Evolutionary conservation across 2,329 filamentous ascomycete species (phyloP).

Genomic region (Fonsecaea nubica): DNA sequence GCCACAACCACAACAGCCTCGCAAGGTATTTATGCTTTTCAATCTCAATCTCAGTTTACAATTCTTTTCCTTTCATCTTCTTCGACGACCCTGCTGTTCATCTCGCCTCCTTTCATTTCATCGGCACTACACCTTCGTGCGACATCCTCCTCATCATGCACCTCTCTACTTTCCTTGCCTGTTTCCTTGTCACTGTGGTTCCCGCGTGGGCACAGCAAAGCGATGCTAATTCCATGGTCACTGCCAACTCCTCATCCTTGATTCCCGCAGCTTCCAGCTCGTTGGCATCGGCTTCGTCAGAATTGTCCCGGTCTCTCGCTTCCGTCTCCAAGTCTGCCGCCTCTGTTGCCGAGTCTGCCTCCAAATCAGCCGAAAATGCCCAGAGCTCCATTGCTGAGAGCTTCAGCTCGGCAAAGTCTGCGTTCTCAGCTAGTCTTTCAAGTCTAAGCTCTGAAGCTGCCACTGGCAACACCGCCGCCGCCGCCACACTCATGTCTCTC

Average conservation of each 20-base stretch:
- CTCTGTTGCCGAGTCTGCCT: conserved; percentile 16
- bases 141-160: conserved; percentile 23
- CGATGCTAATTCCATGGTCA: neutral
- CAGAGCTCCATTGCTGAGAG: conserved; percentile 25
- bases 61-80: neutral
- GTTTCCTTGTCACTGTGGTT: conserved; percentile 26
- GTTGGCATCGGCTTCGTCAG: conserved; percentile 18
- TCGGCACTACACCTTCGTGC: neutral
- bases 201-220: conserved; percentile 25
- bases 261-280: conserved; percentile 11
- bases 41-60: neutral
- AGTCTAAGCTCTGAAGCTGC: conserved; percentile 31
- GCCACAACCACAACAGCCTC: neutral
- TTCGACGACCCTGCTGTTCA: neutral
- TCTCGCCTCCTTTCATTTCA: neutral
- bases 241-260: conserved; percentile 1
- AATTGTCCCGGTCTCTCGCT: conserved; percentile 6
- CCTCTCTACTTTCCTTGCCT: conserved; percentile 28
- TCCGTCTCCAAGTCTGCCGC: conserved; percentile 20
- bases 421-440: conserved; percentile 26
- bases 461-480: conserved; percentile 24
- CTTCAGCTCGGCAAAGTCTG: conserved; percentile 26
- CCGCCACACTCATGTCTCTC: conserved; percentile 27
- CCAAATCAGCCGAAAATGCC: conserved; percentile 17
- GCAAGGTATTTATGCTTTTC: conserved; percentile 6